Base-by-base conservation (phyloP, 1,284 basidiomycete species). In the Stereum hirsutum region DNA sequence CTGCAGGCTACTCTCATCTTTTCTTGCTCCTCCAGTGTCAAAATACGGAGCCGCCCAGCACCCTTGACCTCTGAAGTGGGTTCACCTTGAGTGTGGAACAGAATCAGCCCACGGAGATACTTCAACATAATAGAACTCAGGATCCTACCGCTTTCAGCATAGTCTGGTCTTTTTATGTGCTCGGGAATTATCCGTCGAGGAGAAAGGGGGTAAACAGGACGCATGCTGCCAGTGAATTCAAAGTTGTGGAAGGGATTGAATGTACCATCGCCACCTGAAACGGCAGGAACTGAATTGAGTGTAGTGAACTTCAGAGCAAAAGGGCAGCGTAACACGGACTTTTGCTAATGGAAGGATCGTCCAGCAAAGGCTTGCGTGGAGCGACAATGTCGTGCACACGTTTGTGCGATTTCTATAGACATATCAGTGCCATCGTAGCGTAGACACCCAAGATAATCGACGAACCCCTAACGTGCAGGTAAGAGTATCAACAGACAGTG, bases 101-200 rank as follows among this genome's bases (percentile, higher is more conserved):
- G 45, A 42, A 41, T 47, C 47, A 40, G 55, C 62, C 61, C 44
- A 57, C 57, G 60, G 50, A 14, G 54, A 49, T 39, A 26, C 47
- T 33, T 50, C 52, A 23, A 57, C 48, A 41, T 51, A 51, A 46
- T 50, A 51, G 34, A 46, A 48, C 47, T 46, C 39, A 48, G 54
- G 32, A 56, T 44, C 70, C 52, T 64, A 85, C 88, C 81, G 54
- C 81, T 72, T 52, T 73, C 69, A 38, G 80, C 82, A 61, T 91
- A 90, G 52, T 92, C 89, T 7, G 89, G 89, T 43, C 73, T 68
- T n/a, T 68, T 70, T 51, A 92, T 90, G 52, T 86, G 77, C 21
- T 70, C 74, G 6, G 89, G 89, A 3, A 92, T 75, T 11, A 56
- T 56, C 32, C 89, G 81, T 49, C 64, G 76, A 12, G 81, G 69